Evolutionary conservation across 805 yeast genomes (phyloP), one percentile per base, ranked within the genome.

Genomic region (Hanseniaspora nectarophila): DNA sequence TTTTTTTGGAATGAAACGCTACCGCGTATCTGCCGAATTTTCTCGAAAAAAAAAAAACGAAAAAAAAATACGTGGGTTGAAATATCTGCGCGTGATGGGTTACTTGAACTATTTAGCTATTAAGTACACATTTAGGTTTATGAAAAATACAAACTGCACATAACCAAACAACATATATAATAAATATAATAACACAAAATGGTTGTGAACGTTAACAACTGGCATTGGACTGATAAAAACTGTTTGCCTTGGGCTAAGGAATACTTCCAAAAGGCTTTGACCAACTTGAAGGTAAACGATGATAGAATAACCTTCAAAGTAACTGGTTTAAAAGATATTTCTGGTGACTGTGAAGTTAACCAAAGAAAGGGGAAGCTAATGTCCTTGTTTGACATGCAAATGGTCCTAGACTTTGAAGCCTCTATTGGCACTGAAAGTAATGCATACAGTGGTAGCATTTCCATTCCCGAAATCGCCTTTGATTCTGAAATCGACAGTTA

Each of bases 161-260:
- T n/a, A n/a, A n/a, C n/a, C n/a, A n/a, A n/a, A n/a, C n/a, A n/a
- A n/a, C n/a, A n/a, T n/a, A n/a, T n/a, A n/a, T n/a, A 43, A n/a
- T 21, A 29, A 3, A 7, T 13, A 33, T 18, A 29, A 18, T 2
- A 8, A 29, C 8, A 28, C 4, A 56, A 58, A 35, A 90, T 90
- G 97, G 97, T 85, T 38, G 89, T 92, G 31, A 92, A 90, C 74
- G 97, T 97, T 37, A 92, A 92, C 68, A 90, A 90, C 71, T 90
- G 98, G 98, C 98, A 92, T 74, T 92, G 97, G 97, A 97, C 89
- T 56, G 97, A 90, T 70, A 90, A 90, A 68, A 92, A 92, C 73
- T 92, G 98, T 70, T 76, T 90, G 54, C 81, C 78, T 53, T 92
- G 98, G 98, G 75, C 96, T 12, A 78, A 78, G 56, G 73, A 75